phyloP scores from a whole-genome alignment of 352 stramenopile genomes.

The Phytophthora hibernalis region DNA sequence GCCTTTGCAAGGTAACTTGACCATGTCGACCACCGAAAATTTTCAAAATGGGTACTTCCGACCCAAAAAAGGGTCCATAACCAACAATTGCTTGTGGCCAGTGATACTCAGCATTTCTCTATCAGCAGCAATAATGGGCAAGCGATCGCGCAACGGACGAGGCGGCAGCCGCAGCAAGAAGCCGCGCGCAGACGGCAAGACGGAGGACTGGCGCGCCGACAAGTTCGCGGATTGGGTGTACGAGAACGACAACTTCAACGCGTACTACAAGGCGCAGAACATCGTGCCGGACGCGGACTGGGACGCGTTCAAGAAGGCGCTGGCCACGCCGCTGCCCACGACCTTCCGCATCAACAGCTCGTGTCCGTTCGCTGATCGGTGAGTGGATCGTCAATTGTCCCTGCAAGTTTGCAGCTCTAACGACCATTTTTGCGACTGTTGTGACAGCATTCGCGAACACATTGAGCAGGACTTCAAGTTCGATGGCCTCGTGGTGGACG shows the following conservation, averaged over 20 bases:
- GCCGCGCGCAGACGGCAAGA: conserved; percentile 46
- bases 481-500: conserved; percentile 79
- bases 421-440: conserved; percentile 6
- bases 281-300: conserved; percentile 89
- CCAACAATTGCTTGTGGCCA: conserved; percentile 24
- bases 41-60: conserved; percentile 1
- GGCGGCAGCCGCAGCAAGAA: conserved; percentile 58
- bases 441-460: conserved; percentile 79
- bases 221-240: conserved; percentile 89
- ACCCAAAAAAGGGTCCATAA: not conserved
- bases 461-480: conserved; percentile 90
- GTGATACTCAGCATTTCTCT: conserved; percentile 11
- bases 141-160: conserved; percentile 54
- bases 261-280: conserved; percentile 90
- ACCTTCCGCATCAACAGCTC: conserved; percentile 95
- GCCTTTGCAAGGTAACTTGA: not conserved
- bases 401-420: conserved; percentile 4
- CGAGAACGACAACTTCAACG: conserved; percentile 85
- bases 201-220: conserved; percentile 50
- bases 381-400: conserved; percentile 10
- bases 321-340: conserved; percentile 90
- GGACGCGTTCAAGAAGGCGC: conserved; percentile 89
- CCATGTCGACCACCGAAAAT: not conserved
- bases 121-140: conserved; percentile 45
- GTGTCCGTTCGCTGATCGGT: conserved; percentile 85